Percentiles rank a stretch among this genome's conserved stretches.
These are phyloP conservation scores for Didymella keratinophila DNA, from an alignment of 2,329 filamentous ascomycete species.

Conservation along the genomic window DNA sequence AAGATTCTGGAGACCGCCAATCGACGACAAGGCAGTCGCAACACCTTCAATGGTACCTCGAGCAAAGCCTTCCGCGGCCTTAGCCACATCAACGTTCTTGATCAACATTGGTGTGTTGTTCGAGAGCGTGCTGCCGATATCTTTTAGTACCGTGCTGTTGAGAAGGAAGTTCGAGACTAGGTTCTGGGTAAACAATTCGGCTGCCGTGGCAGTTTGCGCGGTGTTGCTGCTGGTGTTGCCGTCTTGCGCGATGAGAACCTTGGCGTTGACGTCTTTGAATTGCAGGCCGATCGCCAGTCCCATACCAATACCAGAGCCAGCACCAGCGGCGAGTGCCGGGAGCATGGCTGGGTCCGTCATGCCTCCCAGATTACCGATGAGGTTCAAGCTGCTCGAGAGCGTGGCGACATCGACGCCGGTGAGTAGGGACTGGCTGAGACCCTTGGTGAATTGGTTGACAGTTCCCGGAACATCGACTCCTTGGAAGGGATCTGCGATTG, in stretches of 20 bases:
- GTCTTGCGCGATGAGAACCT: slow-evolving; percentile 6
- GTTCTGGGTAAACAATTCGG: slow-evolving; percentile 34
- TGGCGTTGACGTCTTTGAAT: slow-evolving; percentile 19
- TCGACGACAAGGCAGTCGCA: slow-evolving; percentile 34
- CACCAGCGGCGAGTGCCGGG: slow-evolving; percentile 35
- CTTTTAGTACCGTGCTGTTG: slow-evolving; percentile 32
- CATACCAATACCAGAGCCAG: slow-evolving; percentile 40
- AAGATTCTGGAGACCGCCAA: slow-evolving; percentile 40
- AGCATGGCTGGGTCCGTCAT: slow-evolving; percentile 26
- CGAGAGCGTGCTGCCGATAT: slow-evolving; percentile 9
- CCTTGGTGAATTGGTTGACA: slow-evolving; percentile 34
- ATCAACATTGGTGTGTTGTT: slow-evolving; percentile 17
- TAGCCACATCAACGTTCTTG: slow-evolving; percentile 24
- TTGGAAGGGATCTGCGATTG: slow-evolving; percentile 9
- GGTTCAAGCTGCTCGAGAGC: slow-evolving; percentile 11
- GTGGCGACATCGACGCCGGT: slow-evolving; percentile 30
- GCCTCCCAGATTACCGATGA: slow-evolving; percentile 1
- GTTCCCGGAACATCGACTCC: slow-evolving; percentile 27
- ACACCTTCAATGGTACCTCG: slow-evolving; percentile 39
- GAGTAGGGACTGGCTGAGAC: slow-evolving; percentile 39
- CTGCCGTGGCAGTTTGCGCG: slow-evolving; percentile 27
- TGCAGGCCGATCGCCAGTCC: slow-evolving; percentile 35
- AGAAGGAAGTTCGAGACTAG: slow-evolving; percentile 33
- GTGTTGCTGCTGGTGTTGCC: slow-evolving; percentile 20
- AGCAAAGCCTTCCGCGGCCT: slow-evolving; percentile 39